Evolutionary conservation across 306 rosid genomes (phyloP), one percentile per base, ranked within the genome.

Genomic region (Lithocarpus polystachyus): DNA sequence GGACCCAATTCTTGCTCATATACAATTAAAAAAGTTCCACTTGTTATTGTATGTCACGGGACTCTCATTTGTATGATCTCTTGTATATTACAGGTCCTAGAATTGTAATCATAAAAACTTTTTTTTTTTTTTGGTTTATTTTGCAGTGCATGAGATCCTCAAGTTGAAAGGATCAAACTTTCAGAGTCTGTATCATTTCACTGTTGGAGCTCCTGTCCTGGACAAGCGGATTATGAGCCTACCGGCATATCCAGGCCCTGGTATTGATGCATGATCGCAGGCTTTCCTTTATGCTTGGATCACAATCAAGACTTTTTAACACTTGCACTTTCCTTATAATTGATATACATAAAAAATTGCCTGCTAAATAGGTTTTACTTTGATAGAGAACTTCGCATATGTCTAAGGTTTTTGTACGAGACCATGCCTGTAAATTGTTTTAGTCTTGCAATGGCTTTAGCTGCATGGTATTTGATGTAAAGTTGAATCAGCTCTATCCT

Each of bases 181-280:
- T 81, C 99, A 95, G 81, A 92, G 98, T 75, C 87, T 95, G 12
- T 92, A 95, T 83, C 99, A 95, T 86, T 95, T 95, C 87, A 95
- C 99, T 0, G 86, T 95, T 56, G 99, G 99, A 84, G 89, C 86
- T 51, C 99, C 99, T 7, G 97, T 95, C 59, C 17, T 85, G 37
- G 98, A 95, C 83, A 91, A 88, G 71, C 88, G 98, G 56, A 92
- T 95, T 67, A 92, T 92, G 99, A 95, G 98, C 81, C 81, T 95
- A 23, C 99, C 98, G 8, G 92, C 99, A 55, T 95, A 95, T 92
- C 99, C 99, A 26, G 98, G 99, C 70, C 98, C 99, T 2, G 8
- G 40, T 31, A 62, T 33, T 8, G 92, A 91, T 82, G 86, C 94
- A 35, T 94, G 83, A 89, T 70, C 75, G 72, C 73, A 73, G 52